phyloP scores from a whole-genome alignment of 768 basidiomycete species.

The Russula virescens region DNA sequence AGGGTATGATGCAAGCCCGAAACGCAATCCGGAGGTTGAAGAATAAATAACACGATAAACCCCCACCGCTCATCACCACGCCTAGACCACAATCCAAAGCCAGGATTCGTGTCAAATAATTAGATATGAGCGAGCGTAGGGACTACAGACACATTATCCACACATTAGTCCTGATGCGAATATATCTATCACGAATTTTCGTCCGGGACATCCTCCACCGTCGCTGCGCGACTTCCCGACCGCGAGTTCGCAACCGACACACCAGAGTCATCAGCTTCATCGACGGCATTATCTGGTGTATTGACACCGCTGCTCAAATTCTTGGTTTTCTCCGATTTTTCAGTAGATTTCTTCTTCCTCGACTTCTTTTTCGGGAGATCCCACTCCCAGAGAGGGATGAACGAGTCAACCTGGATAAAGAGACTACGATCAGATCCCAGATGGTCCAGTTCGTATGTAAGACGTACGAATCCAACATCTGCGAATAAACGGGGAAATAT shows the following conservation, averaged over 20 bases:
- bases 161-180: neutral
- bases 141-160: slow-evolving; percentile 6
- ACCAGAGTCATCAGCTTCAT: slow-evolving; percentile 35
- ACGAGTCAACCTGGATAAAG: slow-evolving; percentile 80
- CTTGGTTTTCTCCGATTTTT: slow-evolving; percentile 44
- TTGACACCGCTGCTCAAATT: slow-evolving; percentile 34
- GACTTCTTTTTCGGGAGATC: slow-evolving; percentile 68
- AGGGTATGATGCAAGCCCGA: slow-evolving; percentile 19
- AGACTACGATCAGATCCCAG: neutral
- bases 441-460: neutral
- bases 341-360: slow-evolving; percentile 53
- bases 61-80: neutral
- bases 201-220: slow-evolving; percentile 32
- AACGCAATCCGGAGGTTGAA: slow-evolving; percentile 21
- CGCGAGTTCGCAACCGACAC: slow-evolving; percentile 33
- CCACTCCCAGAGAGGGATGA: slow-evolving; percentile 97
- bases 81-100: neutral
- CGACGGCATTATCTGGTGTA: slow-evolving; percentile 37
- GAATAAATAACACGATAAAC: neutral
- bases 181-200: slow-evolving; percentile 27
- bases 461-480: slow-evolving; percentile 94
- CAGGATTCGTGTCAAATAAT: slow-evolving; percentile 15
- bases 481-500: slow-evolving; percentile 98
- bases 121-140: slow-evolving; percentile 19
- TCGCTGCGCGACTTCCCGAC: slow-evolving; percentile 30